These are phyloP conservation scores for Hypseocharis bilobata DNA, from an alignment of 441 rosid genomes.

Conservation along the genomic window DNA sequence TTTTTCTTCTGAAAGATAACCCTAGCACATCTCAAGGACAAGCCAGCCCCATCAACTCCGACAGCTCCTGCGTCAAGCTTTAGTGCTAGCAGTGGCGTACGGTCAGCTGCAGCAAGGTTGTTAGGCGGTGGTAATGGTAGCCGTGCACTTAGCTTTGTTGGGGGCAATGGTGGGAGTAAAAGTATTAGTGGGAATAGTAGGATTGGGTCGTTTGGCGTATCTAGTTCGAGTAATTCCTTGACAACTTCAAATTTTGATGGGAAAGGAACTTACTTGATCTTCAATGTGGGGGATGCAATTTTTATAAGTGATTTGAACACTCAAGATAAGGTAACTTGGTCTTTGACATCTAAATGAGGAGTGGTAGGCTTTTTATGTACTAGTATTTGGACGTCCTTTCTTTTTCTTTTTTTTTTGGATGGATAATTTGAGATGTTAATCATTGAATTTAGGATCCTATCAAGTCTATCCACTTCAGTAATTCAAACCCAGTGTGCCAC, in stretches of 20 bases:
- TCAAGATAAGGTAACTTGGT: slow-evolving; percentile 72
- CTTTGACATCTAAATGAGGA: slow-evolving; percentile 10
- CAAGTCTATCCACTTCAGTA: slow-evolving; percentile 85
- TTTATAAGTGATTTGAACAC: slow-evolving; percentile 95
- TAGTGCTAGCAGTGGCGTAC: slow-evolving; percentile 72
- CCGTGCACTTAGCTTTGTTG: slow-evolving; percentile 80
- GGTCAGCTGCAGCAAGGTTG: slow-evolving; percentile 83
- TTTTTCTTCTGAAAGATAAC: too few species aligned
- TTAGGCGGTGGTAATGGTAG: slow-evolving; percentile 77
- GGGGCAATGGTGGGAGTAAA: slow-evolving; percentile 86
- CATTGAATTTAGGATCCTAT: slow-evolving; percentile 69
- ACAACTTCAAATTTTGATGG: slow-evolving; percentile 78
- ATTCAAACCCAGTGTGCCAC: slow-evolving; percentile 82
- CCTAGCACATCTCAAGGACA: slow-evolving; percentile 82
- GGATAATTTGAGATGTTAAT: slow-evolving; percentile 12
- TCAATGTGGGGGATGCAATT: slow-evolving; percentile 83
- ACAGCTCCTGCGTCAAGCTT: slow-evolving; percentile 58
- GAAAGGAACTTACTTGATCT: slow-evolving; percentile 89
- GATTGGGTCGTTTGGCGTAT: slow-evolving; percentile 66
- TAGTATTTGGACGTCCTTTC: neutral
- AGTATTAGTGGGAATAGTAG: slow-evolving; percentile 50
- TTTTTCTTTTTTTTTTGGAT: neutral
- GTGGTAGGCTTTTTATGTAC: slow-evolving; percentile 15
- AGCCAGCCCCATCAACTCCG: slow-evolving; percentile 77
- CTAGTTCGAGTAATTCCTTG: slow-evolving; percentile 51